A percentile compares a stretch with the other conserved stretches of the same genome.
phyloP scores from a whole-genome alignment of 1,284 basidiomycete genomes.

The Porodaedalea pini region DNA sequence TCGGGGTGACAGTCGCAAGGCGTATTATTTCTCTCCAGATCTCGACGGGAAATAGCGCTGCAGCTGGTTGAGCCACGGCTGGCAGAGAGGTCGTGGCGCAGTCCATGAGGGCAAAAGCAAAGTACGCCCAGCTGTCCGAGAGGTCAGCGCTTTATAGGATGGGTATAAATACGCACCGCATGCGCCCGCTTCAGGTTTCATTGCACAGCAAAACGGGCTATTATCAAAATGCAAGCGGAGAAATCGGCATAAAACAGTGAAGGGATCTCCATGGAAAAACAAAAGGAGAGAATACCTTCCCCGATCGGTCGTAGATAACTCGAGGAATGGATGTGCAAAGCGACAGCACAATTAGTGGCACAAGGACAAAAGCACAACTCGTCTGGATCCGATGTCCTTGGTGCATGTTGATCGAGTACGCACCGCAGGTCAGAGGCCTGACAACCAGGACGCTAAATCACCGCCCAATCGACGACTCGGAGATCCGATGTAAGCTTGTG shows the following conservation, averaged over 20 bases:
- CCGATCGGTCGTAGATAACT: no score
- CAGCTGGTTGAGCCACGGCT: background rate
- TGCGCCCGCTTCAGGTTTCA: background rate
- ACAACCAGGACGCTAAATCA: no score
- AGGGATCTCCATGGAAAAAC: background rate
- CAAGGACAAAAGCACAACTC: no score
- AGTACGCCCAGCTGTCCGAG: background rate
- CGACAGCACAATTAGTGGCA: no score
- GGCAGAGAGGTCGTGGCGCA: background rate
- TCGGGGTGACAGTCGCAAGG: background rate
- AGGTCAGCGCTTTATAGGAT: background rate
- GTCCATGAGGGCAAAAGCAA: background rate
- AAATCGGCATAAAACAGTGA: background rate
- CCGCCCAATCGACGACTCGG: no score
- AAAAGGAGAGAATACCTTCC: no score
- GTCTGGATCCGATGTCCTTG: no score
- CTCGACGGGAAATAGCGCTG: conserved; percentile 9
- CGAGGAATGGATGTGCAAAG: background rate
- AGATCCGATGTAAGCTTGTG: no score
- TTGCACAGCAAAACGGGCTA: background rate
- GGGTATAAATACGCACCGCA: background rate
- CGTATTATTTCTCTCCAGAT: conserved; percentile 13
- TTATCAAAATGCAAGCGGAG: background rate
- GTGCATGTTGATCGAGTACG: no score
- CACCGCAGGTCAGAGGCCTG: no score